Conservation (phyloP, 2,329 filamentous ascomycete genomes). For the Macroventuria anomochaeta region DNA sequence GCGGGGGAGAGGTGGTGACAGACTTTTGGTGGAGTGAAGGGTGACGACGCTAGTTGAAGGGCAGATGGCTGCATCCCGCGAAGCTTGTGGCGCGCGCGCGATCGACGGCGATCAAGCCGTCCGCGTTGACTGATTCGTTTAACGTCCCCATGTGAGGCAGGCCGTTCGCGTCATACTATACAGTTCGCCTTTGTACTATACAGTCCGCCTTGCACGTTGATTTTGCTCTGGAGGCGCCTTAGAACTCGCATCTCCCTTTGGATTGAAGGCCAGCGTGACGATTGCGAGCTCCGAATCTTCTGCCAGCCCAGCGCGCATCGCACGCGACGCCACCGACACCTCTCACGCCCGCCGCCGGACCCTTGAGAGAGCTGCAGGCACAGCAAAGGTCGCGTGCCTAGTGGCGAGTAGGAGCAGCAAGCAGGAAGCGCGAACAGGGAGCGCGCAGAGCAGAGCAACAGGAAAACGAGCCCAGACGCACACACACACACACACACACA, state of each 20-base stretch:
- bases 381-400: no score
- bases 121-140: no score
- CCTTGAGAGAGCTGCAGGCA: background rate
- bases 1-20: constrained; percentile 31
- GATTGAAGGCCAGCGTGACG: background rate
- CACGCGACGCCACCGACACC: background rate
- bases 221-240: no score
- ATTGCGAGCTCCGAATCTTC: background rate
- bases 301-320: background rate
- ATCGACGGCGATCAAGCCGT: background rate
- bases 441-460: constrained; percentile 2
- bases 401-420: no score
- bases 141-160: no score
- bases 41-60: constrained; percentile 10
- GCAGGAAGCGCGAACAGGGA: background rate
- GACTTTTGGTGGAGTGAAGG: constrained; percentile 31
- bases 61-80: constrained; percentile 25
- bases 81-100: constrained; percentile 8
- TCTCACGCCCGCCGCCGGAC: background rate
- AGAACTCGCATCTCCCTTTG: no score
- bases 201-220: no score
- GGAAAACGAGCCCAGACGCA: background rate
- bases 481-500: background rate
- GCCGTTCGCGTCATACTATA: no score
- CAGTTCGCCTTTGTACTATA: no score